Evolutionary conservation across 305 asterid genomes (phyloP).

Genomic region (Ruellia speciosa): DNA sequence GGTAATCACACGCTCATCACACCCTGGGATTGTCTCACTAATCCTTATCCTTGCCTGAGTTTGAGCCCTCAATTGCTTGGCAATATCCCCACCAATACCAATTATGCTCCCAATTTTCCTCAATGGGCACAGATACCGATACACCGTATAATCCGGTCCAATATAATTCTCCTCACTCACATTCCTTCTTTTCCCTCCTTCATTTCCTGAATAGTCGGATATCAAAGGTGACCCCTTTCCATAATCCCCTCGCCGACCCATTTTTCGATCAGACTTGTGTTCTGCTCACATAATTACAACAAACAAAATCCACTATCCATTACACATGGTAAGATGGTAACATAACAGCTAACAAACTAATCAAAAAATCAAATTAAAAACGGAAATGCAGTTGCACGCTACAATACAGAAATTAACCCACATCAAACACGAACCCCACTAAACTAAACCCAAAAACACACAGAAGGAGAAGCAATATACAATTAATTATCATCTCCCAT

Average conservation of each 20-base stretch:
- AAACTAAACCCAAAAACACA: neutral
- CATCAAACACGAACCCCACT: slow-evolving; percentile 15
- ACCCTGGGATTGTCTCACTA: slow-evolving; percentile 73
- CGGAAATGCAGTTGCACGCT: slow-evolving; percentile 6
- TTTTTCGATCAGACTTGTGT: slow-evolving; percentile 8
- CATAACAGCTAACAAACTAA: slow-evolving; percentile 10
- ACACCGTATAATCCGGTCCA: slow-evolving; percentile 68
- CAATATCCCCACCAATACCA: slow-evolving; percentile 80
- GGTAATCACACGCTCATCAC: slow-evolving; percentile 82
- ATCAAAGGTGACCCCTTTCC: slow-evolving; percentile 39
- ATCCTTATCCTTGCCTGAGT: slow-evolving; percentile 75
- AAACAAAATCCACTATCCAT: slow-evolving; percentile 3
- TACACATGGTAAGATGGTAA: too few relatives aligned
- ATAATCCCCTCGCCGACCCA: slow-evolving; percentile 57
- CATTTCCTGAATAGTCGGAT: slow-evolving; percentile 48
- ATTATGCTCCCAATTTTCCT: slow-evolving; percentile 75
- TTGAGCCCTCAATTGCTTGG: slow-evolving; percentile 69
- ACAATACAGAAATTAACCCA: neutral
- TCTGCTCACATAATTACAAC: slow-evolving; percentile 15
- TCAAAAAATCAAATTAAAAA: slow-evolving; percentile 5
- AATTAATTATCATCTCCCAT: too few relatives aligned
- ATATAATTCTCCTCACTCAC: slow-evolving; percentile 48
- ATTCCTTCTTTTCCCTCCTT: slow-evolving; percentile 46
- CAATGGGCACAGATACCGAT: slow-evolving; percentile 67
- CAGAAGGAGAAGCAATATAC: neutral